Conservation (phyloP, 495 filamentous ascomycete genomes). For the Sabuloglossum arenarium region DNA sequence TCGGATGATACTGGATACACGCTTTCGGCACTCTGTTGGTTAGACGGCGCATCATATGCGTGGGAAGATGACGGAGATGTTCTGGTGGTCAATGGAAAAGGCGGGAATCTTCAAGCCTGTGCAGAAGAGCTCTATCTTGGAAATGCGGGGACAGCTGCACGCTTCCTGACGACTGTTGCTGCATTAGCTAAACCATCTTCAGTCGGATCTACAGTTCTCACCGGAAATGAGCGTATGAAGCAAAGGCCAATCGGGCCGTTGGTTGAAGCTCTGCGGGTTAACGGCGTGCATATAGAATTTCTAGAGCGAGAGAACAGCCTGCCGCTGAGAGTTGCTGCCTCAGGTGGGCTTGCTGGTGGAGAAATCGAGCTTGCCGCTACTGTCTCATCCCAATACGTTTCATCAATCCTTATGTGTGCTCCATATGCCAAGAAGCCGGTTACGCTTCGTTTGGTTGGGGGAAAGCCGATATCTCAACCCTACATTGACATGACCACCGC, state of each 20-base stretch:
- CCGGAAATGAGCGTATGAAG: conserved; percentile 94
- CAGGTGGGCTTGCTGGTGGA: conserved; percentile 74
- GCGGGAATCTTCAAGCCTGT: conserved; percentile 62
- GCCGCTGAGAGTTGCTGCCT: conserved; percentile 64
- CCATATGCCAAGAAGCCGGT: conserved; percentile 90
- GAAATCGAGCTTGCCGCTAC: conserved; percentile 83
- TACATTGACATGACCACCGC: conserved; percentile 98
- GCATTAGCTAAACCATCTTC: conserved; percentile 51
- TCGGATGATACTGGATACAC: conserved; percentile 96
- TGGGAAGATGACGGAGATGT: conserved; percentile 90
- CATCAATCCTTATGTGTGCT: conserved; percentile 88
- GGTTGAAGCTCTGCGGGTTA: conserved; percentile 74
- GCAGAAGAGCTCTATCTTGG: conserved; percentile 68
- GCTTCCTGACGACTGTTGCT: conserved; percentile 86
- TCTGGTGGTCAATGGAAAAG: conserved; percentile 75
- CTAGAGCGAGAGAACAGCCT: conserved; percentile 61
- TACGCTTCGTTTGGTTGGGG: conserved; percentile 71
- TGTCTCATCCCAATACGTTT: conserved; percentile 93
- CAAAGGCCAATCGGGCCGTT: conserved; percentile 79
- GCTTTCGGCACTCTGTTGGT: conserved; percentile 64
- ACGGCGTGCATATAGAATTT: conserved; percentile 69
- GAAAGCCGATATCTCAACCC: conserved; percentile 86
- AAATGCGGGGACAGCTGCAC: conserved; percentile 88
- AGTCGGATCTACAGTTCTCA: conserved; percentile 53
- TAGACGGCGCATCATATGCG: conserved; percentile 76